Evolutionary conservation across 352 stramenopile species (phyloP).

Genomic region (Saprolegnia diclina): DNA sequence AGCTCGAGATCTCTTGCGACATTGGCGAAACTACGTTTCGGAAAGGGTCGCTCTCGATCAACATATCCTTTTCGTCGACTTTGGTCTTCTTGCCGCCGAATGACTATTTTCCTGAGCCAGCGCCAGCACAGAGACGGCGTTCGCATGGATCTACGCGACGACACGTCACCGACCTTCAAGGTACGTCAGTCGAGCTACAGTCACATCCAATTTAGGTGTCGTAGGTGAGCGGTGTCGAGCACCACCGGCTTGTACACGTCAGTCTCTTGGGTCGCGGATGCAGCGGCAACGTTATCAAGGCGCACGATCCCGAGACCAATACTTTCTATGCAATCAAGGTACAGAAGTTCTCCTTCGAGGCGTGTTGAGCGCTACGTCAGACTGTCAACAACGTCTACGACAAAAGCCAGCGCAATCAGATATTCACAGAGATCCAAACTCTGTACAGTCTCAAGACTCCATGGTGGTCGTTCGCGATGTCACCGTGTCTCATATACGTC

Average conservation of each 20-base stretch:
- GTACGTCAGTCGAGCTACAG: neutral
- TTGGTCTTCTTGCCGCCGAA: too few species aligned
- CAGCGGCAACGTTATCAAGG: constrained; percentile 59
- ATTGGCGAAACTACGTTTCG: constrained; percentile 68
- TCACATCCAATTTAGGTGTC: neutral
- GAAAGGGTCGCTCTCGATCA: constrained; percentile 62
- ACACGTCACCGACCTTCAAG: neutral
- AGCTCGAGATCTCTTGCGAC: constrained; percentile 59
- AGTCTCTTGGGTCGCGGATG: constrained; percentile 54
- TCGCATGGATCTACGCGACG: neutral
- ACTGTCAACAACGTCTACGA: constrained; percentile 63
- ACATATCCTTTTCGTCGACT: constrained; percentile 29
- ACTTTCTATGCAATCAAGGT: constrained; percentile 61
- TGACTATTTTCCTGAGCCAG: neutral
- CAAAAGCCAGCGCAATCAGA: constrained; percentile 63
- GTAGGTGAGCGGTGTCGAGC: constrained; percentile 13
- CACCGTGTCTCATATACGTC: neutral
- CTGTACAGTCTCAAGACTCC: constrained; percentile 65
- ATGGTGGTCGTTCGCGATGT: constrained; percentile 22
- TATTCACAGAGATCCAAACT: constrained; percentile 73
- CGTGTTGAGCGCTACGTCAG: neutral
- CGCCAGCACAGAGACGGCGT: constrained; percentile 16
- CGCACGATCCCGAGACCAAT: constrained; percentile 36
- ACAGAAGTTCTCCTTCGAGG: constrained; percentile 14
- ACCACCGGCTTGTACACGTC: constrained; percentile 43